Conservation (phyloP, 2,329 filamentous ascomycete genomes). For the Dactylellina sp. region DNA sequence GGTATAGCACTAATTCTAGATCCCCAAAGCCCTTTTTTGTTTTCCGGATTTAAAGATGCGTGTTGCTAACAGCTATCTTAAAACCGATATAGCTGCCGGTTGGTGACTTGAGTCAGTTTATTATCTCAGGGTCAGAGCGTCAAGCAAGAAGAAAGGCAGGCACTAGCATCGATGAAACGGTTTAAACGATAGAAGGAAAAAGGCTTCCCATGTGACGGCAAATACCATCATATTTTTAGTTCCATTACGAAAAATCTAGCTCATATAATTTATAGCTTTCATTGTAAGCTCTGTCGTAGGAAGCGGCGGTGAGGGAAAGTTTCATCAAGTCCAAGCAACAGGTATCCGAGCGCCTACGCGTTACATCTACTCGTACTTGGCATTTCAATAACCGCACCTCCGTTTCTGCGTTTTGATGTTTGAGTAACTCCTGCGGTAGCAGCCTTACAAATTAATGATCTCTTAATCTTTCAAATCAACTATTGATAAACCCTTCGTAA, state of each 20-base stretch:
- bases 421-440: too few species aligned
- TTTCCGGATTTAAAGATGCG: not conserved
- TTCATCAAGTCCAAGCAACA: not conserved
- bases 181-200: constrained; percentile 12
- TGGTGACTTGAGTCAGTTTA: constrained; percentile 47
- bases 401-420: constrained; percentile 4
- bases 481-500: not conserved
- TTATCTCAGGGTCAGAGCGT: constrained; percentile 38
- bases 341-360: constrained; percentile 17
- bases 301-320: not conserved
- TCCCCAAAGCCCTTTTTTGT: constrained; percentile 8
- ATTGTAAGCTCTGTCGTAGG: not conserved
- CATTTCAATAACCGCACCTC: not conserved
- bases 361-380: not conserved
- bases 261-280: not conserved
- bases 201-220: not conserved
- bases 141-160: constrained; percentile 21
- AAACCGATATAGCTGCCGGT: constrained; percentile 43
- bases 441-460: constrained; percentile 11
- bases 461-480: constrained; percentile 4
- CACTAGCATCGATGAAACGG: constrained; percentile 33
- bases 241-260: not conserved
- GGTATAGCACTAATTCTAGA: constrained; percentile 30
- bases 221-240: constrained; percentile 2
- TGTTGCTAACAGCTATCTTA: constrained; percentile 43